Evolutionary conservation across 148 eudicot species (phyloP).

Genomic region (Vaccinium darrowii): DNA sequence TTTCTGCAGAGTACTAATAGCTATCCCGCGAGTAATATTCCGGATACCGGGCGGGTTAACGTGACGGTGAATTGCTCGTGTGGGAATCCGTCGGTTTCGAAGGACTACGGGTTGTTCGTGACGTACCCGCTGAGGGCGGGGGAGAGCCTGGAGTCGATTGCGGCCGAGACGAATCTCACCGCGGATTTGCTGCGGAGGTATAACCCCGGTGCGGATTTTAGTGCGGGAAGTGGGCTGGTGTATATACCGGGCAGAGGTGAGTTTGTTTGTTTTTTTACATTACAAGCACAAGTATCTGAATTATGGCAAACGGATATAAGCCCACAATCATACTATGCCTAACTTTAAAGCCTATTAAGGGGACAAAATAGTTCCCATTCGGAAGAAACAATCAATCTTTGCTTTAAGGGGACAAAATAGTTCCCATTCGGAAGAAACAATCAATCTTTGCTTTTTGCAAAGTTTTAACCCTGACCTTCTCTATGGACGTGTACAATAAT

Average conservation of each 20-base stretch:
- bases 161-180: conserved; percentile 34
- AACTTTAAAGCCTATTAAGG: too few relatives aligned
- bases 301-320: too few relatives aligned
- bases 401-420: too few relatives aligned
- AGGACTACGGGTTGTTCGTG: conserved; percentile 67
- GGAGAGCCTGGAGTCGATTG: conserved; percentile 43
- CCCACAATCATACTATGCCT: too few relatives aligned
- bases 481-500: too few relatives aligned
- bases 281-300: too few relatives aligned
- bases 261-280: neutral
- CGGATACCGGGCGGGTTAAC: conserved; percentile 32
- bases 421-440: too few relatives aligned
- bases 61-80: conserved; percentile 82
- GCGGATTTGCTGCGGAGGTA: conserved; percentile 52
- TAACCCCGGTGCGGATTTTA: conserved; percentile 55
- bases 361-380: too few relatives aligned
- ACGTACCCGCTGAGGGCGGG: conserved; percentile 65
- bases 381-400: too few relatives aligned
- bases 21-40: conserved; percentile 33
- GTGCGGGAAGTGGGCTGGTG: conserved; percentile 57
- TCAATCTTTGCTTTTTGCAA: too few relatives aligned
- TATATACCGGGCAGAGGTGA: conserved; percentile 74
- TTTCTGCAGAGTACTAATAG: conserved; percentile 41
- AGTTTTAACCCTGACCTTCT: too few relatives aligned
- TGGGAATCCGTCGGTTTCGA: conserved; percentile 61